Percentiles rank a stretch among this genome's conserved stretches.
Conservation (phyloP, 2,329 filamentous ascomycete species). For the Mycosphaerella sp. region DNA sequence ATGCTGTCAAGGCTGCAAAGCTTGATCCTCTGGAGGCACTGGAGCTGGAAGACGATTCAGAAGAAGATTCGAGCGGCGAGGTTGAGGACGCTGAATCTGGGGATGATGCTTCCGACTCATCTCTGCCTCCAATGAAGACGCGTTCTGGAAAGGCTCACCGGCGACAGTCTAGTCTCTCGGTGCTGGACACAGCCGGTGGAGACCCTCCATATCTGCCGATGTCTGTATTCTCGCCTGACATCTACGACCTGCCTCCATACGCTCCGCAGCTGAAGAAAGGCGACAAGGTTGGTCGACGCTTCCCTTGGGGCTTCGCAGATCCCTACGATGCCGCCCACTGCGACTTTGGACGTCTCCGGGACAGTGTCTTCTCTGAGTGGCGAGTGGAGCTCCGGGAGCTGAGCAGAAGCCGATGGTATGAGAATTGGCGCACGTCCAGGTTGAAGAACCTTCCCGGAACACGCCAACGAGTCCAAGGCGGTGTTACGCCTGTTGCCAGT, state of each 20-base stretch:
- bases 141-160: slow-evolving; percentile 18
- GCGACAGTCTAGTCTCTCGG: slow-evolving; percentile 27
- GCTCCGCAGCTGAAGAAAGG: slow-evolving; percentile 43
- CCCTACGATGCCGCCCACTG: slow-evolving; percentile 88
- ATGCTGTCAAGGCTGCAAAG: slow-evolving; percentile 75
- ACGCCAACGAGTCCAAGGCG: slow-evolving; percentile 29
- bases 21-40: slow-evolving; percentile 85
- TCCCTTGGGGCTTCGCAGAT: slow-evolving; percentile 95
- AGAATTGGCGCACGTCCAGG: slow-evolving; percentile 74
- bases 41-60: slow-evolving; percentile 70
- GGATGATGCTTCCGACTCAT: slow-evolving; percentile 30
- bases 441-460: slow-evolving; percentile 35
- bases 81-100: slow-evolving; percentile 41
- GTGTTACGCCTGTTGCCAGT: slow-evolving; percentile 33
- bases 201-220: slow-evolving; percentile 69
- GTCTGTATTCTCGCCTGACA: slow-evolving; percentile 88
- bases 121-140: neutral
- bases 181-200: slow-evolving; percentile 31
- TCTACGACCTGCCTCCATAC: slow-evolving; percentile 64
- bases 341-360: slow-evolving; percentile 85
- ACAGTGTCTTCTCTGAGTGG: slow-evolving; percentile 91
- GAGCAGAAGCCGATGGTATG: slow-evolving; percentile 89
- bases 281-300: slow-evolving; percentile 71
- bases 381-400: slow-evolving; percentile 82
- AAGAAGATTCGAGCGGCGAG: slow-evolving; percentile 44